Evolutionary conservation across 2,329 filamentous ascomycete species (phyloP).

Genomic region (Pyrenophora teres): DNA sequence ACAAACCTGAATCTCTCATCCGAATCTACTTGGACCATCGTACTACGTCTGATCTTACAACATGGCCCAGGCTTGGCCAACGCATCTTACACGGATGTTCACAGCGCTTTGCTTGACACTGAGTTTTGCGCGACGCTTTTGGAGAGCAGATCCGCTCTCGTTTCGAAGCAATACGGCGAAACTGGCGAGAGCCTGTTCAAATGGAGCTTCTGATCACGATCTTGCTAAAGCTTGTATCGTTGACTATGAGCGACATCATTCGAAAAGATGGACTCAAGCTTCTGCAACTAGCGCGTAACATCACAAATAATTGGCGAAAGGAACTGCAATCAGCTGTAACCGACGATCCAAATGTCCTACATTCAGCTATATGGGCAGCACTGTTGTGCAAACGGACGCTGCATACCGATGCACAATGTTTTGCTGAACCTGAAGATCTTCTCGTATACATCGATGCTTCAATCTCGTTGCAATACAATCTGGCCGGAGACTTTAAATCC

Average conservation of each 20-base stretch:
- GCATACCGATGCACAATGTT: constrained; percentile 17
- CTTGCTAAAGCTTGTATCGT: constrained; percentile 47
- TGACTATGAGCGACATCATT: constrained; percentile 26
- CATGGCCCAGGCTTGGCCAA: constrained; percentile 55
- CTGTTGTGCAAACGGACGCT: constrained; percentile 61
- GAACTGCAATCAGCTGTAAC: constrained; percentile 52
- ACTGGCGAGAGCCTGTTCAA: constrained; percentile 63
- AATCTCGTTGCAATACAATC: constrained; percentile 55
- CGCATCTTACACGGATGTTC: constrained; percentile 48
- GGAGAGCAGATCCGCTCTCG: constrained; percentile 54
- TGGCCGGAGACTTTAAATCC: constrained; percentile 44
- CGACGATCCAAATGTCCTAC: constrained; percentile 46
- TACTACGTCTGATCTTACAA: constrained; percentile 60
- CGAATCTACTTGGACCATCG: constrained; percentile 54
- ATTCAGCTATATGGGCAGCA: constrained; percentile 60
- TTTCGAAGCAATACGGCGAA: constrained; percentile 55
- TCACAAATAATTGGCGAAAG: constrained; percentile 57
- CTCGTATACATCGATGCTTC: constrained; percentile 48
- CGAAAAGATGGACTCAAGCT: constrained; percentile 28
- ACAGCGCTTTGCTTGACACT: constrained; percentile 57
- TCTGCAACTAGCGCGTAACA: constrained; percentile 50
- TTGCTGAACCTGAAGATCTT: constrained; percentile 14
- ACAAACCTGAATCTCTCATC: constrained; percentile 65
- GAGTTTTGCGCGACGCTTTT: constrained; percentile 57
- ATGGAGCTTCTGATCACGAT: constrained; percentile 65